Percentiles rank a stretch among this genome's conserved stretches.
Conservation (phyloP, 2,329 filamentous ascomycete species). For the Hypoxylon sp. region DNA sequence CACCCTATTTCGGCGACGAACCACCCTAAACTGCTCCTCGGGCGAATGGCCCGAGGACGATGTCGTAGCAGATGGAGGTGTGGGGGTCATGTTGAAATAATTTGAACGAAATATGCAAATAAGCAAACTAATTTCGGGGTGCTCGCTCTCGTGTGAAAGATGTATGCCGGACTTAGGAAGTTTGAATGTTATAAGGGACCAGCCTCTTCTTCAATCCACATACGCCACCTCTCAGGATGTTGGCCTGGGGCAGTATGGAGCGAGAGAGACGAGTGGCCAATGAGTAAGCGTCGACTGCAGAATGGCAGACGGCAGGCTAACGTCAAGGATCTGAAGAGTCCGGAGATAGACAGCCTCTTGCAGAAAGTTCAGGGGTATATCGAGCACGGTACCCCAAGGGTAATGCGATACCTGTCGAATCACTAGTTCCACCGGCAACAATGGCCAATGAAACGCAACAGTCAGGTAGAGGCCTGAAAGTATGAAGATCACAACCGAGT, state of each 20-base stretch:
- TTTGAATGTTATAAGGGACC: constrained; percentile 43
- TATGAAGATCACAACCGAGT: constrained; percentile 22
- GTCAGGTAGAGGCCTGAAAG: constrained; percentile 7
- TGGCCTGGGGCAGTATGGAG: constrained; percentile 15
- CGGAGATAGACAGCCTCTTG: constrained; percentile 44
- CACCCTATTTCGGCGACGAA: constrained; percentile 91
- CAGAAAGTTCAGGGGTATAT: constrained; percentile 38
- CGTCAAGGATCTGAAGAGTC: constrained; percentile 19
- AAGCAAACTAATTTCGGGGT: constrained; percentile 17
- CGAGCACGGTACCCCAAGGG: constrained; percentile 17
- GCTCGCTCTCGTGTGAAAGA: constrained; percentile 39
- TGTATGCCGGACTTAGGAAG: constrained; percentile 47
- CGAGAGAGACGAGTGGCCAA: constrained; percentile 31
- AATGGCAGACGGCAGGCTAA: constrained; percentile 15
- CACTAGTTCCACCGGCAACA: constrained; percentile 10
- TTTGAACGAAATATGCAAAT: constrained; percentile 30
- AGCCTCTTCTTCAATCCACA: constrained; percentile 39
- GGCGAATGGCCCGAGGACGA: constrained; percentile 84
- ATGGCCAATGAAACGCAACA: constrained; percentile 32
- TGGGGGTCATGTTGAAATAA: constrained; percentile 74
- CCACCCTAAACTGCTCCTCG: constrained; percentile 87
- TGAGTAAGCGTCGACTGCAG: constrained; percentile 40
- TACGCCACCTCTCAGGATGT: constrained; percentile 24
- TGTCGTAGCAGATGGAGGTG: constrained; percentile 82
- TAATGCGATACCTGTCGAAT: constrained; percentile 25